Base-by-base conservation (phyloP, 2,329 filamentous ascomycete genomes). In the Trichocomaceae sp. region DNA sequence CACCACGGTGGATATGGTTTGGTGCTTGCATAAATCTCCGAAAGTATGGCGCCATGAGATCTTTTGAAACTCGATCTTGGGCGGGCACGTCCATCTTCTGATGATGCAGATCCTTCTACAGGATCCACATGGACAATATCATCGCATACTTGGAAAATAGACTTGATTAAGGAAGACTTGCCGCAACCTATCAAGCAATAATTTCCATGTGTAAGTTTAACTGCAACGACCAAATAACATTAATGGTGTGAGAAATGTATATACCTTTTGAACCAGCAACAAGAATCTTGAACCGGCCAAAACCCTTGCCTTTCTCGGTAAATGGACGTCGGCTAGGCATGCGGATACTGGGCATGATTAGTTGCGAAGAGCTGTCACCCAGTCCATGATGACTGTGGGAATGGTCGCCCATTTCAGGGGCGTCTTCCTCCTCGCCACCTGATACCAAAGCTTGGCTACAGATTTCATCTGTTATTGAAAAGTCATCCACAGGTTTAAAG, bases 301-400 rank as follows among this genome's bases (percentile, higher is more conserved):
- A 81, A 33, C 80, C 80, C 73, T 87, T 92, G 15, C 93, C 93
- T 47, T 82, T 81, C n/a, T 87, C 83, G 0, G 93, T 96, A 69
- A 97, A 97, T 0, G 91, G 91, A 50, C 90, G 81, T 49, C 93
- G 84, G 58, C 83, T 87, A 3, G 93, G 92, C 82, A 99, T 93
- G 58, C 83, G 85, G 64, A 99, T 86, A 66, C 90, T 96, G 5
- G 93, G 93, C 93, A 99, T 99, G 57, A 99, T 88, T n/a, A 99
- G 80, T 70, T 97, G 91, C n/a, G 75, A 74, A 12, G 73, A 63
- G 64, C 74, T 70, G 57, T 72, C 70, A 23, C 33, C 26, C 17
- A 47, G 10, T 31, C 51, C 44, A 33, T 47, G 44, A 31, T 53
- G 44, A 22, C 10, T 29, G 10, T 47, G 51, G 12, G n/a, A 12